phyloP scores from a whole-genome alignment of 129 eudicot species.

The Arctium minus region DNA sequence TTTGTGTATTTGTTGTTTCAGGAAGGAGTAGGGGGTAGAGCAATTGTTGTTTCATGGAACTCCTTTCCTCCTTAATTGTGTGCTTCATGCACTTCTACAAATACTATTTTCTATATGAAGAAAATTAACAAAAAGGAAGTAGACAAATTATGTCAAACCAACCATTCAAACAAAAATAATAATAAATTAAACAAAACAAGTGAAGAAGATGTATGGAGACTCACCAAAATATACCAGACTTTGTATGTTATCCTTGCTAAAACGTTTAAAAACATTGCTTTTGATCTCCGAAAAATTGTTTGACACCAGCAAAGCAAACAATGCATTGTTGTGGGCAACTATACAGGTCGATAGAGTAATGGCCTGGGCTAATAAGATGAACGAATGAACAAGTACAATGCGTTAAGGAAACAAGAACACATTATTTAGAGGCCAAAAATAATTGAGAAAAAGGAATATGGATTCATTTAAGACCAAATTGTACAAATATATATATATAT shows the following conservation, averaged over 20 bases:
- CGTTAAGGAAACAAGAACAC: conserved; percentile 58
- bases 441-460: conserved; percentile 7
- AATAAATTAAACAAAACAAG: conserved; percentile 1
- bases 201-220: conserved; percentile 17
- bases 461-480: background rate
- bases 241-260: conserved; percentile 87
- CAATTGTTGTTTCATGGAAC: too few relatives aligned
- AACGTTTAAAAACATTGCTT: conserved; percentile 94
- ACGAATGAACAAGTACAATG: conserved; percentile 77
- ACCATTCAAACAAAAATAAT: conserved; percentile 6
- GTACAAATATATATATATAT: background rate
- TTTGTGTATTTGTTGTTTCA: too few relatives aligned
- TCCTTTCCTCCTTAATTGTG: background rate
- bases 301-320: conserved; percentile 88
- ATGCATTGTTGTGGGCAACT: conserved; percentile 96
- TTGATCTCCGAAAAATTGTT: conserved; percentile 96
- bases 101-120: background rate
- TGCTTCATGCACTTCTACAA: background rate
- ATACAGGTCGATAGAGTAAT: conserved; percentile 89
- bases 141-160: background rate
- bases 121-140: background rate
- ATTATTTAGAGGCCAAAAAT: background rate
- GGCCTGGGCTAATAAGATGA: conserved; percentile 90
- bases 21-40: too few relatives aligned
- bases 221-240: conserved; percentile 84